Percentiles rank a stretch among this genome's conserved stretches.
phyloP scores from a whole-genome alignment of 805 yeast species.

The Starmerella vitae region DNA sequence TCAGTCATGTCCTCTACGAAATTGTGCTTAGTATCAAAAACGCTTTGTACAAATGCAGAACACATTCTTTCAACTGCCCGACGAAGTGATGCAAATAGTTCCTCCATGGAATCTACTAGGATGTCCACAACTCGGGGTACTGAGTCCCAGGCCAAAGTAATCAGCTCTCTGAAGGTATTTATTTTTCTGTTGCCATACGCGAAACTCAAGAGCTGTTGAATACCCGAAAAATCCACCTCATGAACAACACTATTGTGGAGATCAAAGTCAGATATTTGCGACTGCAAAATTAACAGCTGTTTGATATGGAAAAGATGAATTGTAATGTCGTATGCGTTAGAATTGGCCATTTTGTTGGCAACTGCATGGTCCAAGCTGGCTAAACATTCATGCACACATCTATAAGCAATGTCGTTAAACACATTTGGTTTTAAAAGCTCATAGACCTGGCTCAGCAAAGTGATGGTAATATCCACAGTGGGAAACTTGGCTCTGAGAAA shows the following conservation, averaged over 20 bases:
- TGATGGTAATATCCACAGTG: slow-evolving; percentile 34
- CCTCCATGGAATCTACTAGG: slow-evolving; percentile 65
- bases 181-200: background rate
- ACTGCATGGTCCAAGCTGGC: slow-evolving; percentile 31
- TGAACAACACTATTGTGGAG: slow-evolving; percentile 60
- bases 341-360: slow-evolving; percentile 6
- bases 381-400: slow-evolving; percentile 68
- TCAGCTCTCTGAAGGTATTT: slow-evolving; percentile 25
- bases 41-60: slow-evolving; percentile 2
- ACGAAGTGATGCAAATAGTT: slow-evolving; percentile 59
- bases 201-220: slow-evolving; percentile 37
- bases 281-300: slow-evolving; percentile 55
- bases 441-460: slow-evolving; percentile 61
- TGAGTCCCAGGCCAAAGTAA: slow-evolving; percentile 46
- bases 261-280: slow-evolving; percentile 62
- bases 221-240: slow-evolving; percentile 68
- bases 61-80: slow-evolving; percentile 36
- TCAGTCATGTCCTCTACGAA: slow-evolving; percentile 1
- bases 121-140: slow-evolving; percentile 71
- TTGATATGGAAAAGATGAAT: slow-evolving; percentile 55
- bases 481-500: slow-evolving; percentile 26
- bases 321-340: slow-evolving; percentile 29
- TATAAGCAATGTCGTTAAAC: slow-evolving; percentile 81
- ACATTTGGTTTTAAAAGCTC: slow-evolving; percentile 61
- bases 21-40: slow-evolving; percentile 19